phyloP scores from a whole-genome alignment of 2,329 filamentous ascomycete species.

The Penicillium verrucosum region DNA sequence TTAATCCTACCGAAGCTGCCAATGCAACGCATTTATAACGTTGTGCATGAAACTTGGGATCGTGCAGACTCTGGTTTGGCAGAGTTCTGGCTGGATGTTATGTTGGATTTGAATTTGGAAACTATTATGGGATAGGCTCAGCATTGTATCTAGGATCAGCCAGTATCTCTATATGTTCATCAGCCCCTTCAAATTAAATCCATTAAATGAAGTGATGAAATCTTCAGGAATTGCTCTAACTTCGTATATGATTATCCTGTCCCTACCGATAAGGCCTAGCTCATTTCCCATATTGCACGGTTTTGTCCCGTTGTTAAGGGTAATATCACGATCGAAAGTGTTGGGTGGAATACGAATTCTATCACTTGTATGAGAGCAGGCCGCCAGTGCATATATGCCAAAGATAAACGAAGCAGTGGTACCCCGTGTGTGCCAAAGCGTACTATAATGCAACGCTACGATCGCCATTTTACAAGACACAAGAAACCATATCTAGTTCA shows the following conservation, averaged over 20 bases:
- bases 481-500: neutral
- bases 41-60: slow-evolving; percentile 23
- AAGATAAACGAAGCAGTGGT: no score
- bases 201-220: neutral
- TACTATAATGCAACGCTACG: neutral
- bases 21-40: slow-evolving; percentile 20
- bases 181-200: neutral
- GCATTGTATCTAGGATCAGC: neutral
- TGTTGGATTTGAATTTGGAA: slow-evolving; percentile 23
- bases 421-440: no score
- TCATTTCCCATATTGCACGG: no score
- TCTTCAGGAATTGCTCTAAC: neutral
- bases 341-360: no score
- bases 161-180: neutral
- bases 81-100: slow-evolving; percentile 23
- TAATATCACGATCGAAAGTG: no score
- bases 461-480: neutral
- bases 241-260: no score
- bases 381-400: no score
- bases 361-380: no score
- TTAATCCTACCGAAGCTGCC: slow-evolving; percentile 22
- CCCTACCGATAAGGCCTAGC: no score
- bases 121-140: slow-evolving; percentile 22
- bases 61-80: slow-evolving; percentile 17
- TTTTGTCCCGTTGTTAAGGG: no score